Base-by-base conservation (phyloP, 2,329 filamentous ascomycete species). In the Leptographium procerum region DNA sequence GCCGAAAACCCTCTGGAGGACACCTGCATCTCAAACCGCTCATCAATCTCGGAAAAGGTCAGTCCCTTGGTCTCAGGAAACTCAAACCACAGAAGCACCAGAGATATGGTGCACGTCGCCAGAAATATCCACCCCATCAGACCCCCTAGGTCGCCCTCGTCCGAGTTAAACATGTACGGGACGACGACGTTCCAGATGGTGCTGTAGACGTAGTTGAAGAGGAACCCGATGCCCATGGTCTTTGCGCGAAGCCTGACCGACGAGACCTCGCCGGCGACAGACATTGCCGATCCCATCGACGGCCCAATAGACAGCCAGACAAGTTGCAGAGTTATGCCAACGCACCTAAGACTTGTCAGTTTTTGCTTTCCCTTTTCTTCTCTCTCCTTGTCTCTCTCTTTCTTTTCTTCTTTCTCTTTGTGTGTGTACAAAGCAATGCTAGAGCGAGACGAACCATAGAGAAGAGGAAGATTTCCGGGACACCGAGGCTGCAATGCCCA, bases 81-180 rank as follows among this genome's bases (percentile, higher is more conserved):
- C 26, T 52, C 50, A 24, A 16, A 31, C 11, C 28, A 52, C 26
- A 52, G 9, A 5, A 52, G 6, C 5, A 33, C 50, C 4, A 52
- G 14, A 4, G 26, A 29, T 3, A 52, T 52, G 9, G 33, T 4
- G n/a, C 10, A 6, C 4, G 26, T 29, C 5, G 14, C 50, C 4
- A 52, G n/a, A 26, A 16, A 52, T 40, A 55, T 51, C 43, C 47
- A 53, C 14, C 54, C 31, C 40, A 24, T 33, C 45, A 33, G 19
- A 26, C 53, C 33, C 36, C 57, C 52, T 34, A 61, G 54, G 52
- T 55, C 36, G 52, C 57, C 57, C 22, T 47, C 57, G 28, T 58
- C 57, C 13, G 31, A 3, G 33, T 55, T 58, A 52, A 45, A 58
- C 57, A 58, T 58, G 57, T 58, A 58, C 13, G 57, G 57, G 29